Evolutionary conservation across 2,329 filamentous ascomycete species (phyloP).

Genomic region (Graphilbum fragrans): DNA sequence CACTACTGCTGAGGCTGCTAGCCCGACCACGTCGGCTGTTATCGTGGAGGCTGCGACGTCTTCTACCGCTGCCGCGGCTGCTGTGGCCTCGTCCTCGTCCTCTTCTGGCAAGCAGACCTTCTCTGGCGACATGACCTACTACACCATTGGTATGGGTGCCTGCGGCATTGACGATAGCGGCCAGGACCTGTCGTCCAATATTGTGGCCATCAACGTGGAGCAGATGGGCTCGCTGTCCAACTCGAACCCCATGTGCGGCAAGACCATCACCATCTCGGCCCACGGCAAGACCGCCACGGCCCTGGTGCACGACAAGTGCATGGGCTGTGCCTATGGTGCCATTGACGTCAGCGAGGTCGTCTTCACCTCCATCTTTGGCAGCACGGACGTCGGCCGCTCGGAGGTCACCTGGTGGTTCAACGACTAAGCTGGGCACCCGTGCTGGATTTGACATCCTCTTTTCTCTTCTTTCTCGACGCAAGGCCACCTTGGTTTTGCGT

Average conservation of each 20-base stretch:
- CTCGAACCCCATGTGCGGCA: constrained; percentile 58
- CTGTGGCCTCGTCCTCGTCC: constrained; percentile 10
- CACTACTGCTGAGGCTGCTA: not conserved
- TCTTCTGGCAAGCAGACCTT: constrained; percentile 18
- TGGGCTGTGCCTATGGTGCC: constrained; percentile 43
- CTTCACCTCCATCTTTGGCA: constrained; percentile 40
- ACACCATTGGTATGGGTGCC: constrained; percentile 52
- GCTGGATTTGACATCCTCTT: not conserved
- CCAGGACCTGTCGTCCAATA: constrained; percentile 38
- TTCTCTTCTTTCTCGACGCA: not conserved
- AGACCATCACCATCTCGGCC: constrained; percentile 50
- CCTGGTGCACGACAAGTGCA: constrained; percentile 63
- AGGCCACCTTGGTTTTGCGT: too few relatives aligned
- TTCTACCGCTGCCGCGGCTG: constrained; percentile 9
- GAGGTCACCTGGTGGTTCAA: constrained; percentile 19
- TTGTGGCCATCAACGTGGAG: constrained; percentile 55
- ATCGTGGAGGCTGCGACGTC: constrained; percentile 4
- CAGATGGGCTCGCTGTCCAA: constrained; percentile 56
- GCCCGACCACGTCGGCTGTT: not conserved
- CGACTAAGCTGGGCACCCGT: not conserved
- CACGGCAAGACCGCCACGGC: constrained; percentile 43
- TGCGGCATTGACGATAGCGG: constrained; percentile 55
- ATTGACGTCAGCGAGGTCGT: constrained; percentile 35
- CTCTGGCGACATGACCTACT: constrained; percentile 64
- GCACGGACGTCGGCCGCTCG: constrained; percentile 18